These are phyloP conservation scores for Cryphonectria nitschkei DNA, from an alignment of 2,329 filamentous ascomycete species.

Conservation along the genomic window DNA sequence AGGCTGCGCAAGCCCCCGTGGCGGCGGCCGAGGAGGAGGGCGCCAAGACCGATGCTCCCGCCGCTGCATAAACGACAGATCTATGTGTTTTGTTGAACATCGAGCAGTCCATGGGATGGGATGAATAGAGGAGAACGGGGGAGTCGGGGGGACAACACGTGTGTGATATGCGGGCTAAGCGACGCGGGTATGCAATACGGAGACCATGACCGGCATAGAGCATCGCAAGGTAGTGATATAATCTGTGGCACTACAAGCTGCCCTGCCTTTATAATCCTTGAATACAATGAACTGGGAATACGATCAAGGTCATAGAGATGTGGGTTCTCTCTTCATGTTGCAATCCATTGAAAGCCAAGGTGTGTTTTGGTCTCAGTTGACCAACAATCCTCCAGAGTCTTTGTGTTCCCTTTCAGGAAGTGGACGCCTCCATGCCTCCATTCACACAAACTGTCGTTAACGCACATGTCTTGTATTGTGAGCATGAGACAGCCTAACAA, in stretches of 20 bases:
- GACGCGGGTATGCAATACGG: neutral
- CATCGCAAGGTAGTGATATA: slow-evolving; percentile 6
- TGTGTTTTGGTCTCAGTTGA: neutral
- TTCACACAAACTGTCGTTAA: neutral
- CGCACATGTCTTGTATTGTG: neutral
- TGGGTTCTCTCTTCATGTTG: slow-evolving; percentile 5
- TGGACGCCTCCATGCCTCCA: too few species aligned
- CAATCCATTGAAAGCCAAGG: neutral
- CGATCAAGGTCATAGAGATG: slow-evolving; percentile 7
- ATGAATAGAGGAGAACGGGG: neutral
- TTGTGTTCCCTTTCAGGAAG: neutral
- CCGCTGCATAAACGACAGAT: slow-evolving; percentile 42
- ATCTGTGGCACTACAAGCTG: slow-evolving; percentile 10
- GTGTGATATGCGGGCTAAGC: neutral
- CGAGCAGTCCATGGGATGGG: neutral
- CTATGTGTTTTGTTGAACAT: slow-evolving; percentile 11
- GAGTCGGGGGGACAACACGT: neutral
- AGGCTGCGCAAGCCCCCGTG: slow-evolving; percentile 34
- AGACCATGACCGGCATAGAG: neutral
- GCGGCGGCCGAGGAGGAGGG: slow-evolving; percentile 40
- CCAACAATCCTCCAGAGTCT: neutral
- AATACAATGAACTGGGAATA: slow-evolving; percentile 2
- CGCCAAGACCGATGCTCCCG: slow-evolving; percentile 41
- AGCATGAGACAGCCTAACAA: neutral
- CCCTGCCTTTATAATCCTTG: slow-evolving; percentile 5